These are phyloP conservation scores for Botrytis medusae DNA, from an alignment of 2,329 filamentous ascomycete species.

Conservation along the genomic window DNA sequence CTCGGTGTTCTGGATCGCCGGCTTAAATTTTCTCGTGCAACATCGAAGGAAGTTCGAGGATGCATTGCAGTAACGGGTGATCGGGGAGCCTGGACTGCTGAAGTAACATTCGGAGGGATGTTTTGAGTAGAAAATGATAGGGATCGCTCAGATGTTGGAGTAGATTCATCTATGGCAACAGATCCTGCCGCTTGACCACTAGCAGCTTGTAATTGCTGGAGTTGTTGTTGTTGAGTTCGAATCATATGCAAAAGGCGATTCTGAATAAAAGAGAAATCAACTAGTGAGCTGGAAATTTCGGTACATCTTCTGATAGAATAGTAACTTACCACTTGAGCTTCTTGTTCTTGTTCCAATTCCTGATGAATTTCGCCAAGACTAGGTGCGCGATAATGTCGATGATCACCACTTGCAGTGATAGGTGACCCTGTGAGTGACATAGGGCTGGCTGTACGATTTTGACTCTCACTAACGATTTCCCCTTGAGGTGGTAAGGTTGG, in stretches of 20 bases:
- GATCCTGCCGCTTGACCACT: conserved; percentile 43
- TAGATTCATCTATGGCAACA: conserved; percentile 43
- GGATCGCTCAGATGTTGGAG: conserved; percentile 48
- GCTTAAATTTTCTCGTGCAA: conserved; percentile 54
- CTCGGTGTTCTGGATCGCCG: conserved; percentile 60
- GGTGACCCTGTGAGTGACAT: conserved; percentile 51
- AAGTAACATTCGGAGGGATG: conserved; percentile 41
- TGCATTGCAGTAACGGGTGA: conserved; percentile 46
- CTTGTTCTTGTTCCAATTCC: conserved; percentile 76
- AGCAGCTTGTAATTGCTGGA: conserved; percentile 57
- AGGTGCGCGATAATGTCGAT: conserved; percentile 64
- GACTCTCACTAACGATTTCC: conserved; percentile 60
- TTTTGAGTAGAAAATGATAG: conserved; percentile 45
- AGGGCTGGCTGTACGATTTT: conserved; percentile 45
- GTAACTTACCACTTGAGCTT: conserved; percentile 67
- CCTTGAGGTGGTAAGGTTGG: conserved; percentile 65
- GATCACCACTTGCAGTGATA: conserved; percentile 46
- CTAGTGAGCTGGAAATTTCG: neutral
- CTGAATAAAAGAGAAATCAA: conserved; percentile 41
- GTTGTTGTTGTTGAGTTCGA: conserved; percentile 70
- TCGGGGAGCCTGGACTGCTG: conserved; percentile 49
- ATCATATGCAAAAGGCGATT: conserved; percentile 79
- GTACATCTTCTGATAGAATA: neutral
- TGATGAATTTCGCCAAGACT: conserved; percentile 77
- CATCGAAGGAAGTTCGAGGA: conserved; percentile 59